phyloP scores from a whole-genome alignment of 2,329 filamentous ascomycete species.

The Pseudogymnoascus sp. region DNA sequence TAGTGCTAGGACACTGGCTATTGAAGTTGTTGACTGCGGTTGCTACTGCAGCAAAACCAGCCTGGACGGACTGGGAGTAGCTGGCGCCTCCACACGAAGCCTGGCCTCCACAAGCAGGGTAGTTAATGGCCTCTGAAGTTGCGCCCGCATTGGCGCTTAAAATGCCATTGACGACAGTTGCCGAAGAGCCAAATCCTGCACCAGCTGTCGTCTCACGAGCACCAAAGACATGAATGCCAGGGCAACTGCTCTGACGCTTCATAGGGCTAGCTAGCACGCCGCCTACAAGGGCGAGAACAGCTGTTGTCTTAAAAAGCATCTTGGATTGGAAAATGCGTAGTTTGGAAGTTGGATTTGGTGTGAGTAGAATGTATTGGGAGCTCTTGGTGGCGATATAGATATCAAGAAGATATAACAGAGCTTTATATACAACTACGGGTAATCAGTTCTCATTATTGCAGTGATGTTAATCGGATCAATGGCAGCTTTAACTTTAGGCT shows the following conservation, averaged over 20 bases:
- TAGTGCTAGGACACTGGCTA: conserved; percentile 46
- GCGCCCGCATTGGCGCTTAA: conserved; percentile 27
- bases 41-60: conserved; percentile 52
- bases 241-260: conserved; percentile 25
- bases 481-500: background rate
- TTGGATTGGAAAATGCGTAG: background rate
- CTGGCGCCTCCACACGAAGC: conserved; percentile 22
- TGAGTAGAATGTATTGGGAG: background rate
- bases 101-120: conserved; percentile 40
- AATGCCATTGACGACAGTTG: conserved; percentile 26
- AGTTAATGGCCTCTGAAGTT: conserved; percentile 29
- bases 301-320: background rate
- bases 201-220: conserved; percentile 39
- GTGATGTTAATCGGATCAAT: background rate
- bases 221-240: conserved; percentile 40
- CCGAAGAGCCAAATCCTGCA: background rate
- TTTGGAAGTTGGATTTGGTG: background rate
- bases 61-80: conserved; percentile 41
- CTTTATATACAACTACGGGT: background rate
- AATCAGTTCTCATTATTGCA: background rate
- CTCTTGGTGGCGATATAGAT: background rate
- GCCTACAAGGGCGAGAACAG: background rate
- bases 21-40: conserved; percentile 54
- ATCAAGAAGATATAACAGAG: background rate
- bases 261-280: background rate